Evolutionary conservation across 2,329 filamentous ascomycete genomes (phyloP), one percentile per base, ranked within the genome.

Genomic region (Uncinocarpus reesii): DNA sequence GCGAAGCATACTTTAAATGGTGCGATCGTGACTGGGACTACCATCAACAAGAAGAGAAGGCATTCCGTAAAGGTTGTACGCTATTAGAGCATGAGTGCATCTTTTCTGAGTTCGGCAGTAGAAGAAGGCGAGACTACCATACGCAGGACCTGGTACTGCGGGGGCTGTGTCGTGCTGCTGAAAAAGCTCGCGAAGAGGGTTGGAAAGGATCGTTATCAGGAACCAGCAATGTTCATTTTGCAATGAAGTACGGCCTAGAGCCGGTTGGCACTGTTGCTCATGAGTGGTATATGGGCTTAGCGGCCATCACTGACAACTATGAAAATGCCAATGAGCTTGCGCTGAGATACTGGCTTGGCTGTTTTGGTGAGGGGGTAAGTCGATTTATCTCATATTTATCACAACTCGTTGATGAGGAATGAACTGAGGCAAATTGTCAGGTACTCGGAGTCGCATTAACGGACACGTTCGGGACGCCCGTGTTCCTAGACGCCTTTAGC

Each of bases 271-370:
- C 92, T 0, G 81, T 86, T 1, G 92, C 92, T 0, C 92, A 98
- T 62, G 92, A 98, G 69, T 98, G 92, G 92, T 96, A 95, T 72
- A 98, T 98, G 92, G 89, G 87, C 35, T 90, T 94, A 53, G 92
- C 92, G 0, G 89, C 92, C 32, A 87, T 95, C 57, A 86, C 83
- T 3, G 77, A 86, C 53, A 79, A 95, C 66, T 98, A 98, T 62
- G 77, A 80, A 57, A 74, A 77, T 53, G 89, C 92, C 2, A 94
- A 89, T 31, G 87, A 94, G 64, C 76, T 83, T 54, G 89, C 87
- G 0, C 71, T 98, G 56, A 75, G 80, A 50, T 87, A 93, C 63
- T 98, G 92, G 92, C 78, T 94, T 28, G 81, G 82, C 45, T 94
- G 86, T 52, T 98, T 95, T 62, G 92, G 92, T 3, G 80, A 84